These are phyloP conservation scores for Akanthomyces lecanii DNA, from an alignment of 2,329 filamentous ascomycete genomes.

Conservation along the genomic window DNA sequence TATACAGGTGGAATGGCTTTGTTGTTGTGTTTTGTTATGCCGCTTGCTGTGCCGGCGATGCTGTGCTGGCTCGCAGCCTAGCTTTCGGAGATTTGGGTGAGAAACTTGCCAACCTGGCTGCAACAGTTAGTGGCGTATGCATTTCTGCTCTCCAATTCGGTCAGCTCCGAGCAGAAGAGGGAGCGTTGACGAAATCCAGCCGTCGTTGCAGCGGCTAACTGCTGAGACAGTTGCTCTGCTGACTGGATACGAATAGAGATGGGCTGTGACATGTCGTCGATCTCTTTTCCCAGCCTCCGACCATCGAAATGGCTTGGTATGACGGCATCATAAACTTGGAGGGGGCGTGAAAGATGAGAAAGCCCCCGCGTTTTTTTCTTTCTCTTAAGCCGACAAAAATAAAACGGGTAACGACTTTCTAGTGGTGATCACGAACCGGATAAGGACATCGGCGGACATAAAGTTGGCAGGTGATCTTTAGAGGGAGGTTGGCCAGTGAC, in stretches of 20 bases:
- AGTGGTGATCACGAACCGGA: not conserved
- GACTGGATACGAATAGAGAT: not conserved
- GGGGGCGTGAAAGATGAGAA: not conserved
- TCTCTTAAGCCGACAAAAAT: not conserved
- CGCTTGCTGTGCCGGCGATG: not conserved
- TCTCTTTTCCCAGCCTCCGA: not conserved
- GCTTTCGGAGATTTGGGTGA: not conserved
- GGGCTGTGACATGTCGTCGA: not conserved
- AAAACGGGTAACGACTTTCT: not conserved
- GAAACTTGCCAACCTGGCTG: not conserved
- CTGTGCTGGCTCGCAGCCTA: not conserved
- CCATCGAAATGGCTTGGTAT: not conserved
- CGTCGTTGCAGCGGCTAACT: not conserved
- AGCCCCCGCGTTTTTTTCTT: not conserved
- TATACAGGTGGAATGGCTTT: too few species aligned
- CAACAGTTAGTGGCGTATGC: not conserved
- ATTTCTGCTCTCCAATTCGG: not conserved
- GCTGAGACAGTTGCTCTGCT: not conserved
- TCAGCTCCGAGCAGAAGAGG: not conserved
- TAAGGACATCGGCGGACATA: not conserved
- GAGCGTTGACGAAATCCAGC: not conserved
- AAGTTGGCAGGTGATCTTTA: not conserved
- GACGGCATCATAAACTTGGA: not conserved
- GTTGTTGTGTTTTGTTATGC: not conserved
- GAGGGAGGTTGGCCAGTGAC: not conserved